These are phyloP conservation scores for Monilinia laxa DNA, from an alignment of 2,329 filamentous ascomycete species.

Conservation along the genomic window DNA sequence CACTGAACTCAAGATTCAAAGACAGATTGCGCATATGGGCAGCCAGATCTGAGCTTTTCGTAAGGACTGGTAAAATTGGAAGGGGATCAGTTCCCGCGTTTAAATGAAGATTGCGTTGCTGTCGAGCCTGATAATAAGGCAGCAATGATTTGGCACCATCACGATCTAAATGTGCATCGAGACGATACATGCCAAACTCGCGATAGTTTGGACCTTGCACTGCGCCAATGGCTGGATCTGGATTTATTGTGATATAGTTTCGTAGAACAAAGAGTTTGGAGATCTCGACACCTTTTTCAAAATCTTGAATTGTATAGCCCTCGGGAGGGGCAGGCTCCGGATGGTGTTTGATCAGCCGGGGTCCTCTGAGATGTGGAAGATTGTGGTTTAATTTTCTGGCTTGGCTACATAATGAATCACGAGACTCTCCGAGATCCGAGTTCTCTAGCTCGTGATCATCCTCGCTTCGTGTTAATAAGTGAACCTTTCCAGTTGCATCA, in stretches of 20 bases:
- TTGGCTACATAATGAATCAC: background rate
- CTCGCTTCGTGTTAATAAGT: constrained; percentile 48
- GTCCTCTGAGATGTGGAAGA: constrained; percentile 36
- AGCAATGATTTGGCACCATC: constrained; percentile 49
- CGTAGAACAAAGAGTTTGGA: constrained; percentile 43
- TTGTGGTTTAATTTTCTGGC: constrained; percentile 1
- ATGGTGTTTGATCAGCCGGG: constrained; percentile 52
- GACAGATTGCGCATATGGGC: constrained; percentile 11
- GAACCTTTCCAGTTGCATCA: constrained; percentile 61
- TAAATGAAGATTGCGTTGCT: constrained; percentile 44
- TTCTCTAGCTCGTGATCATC: constrained; percentile 44
- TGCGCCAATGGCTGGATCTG: constrained; percentile 52
- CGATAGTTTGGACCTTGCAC: constrained; percentile 56
- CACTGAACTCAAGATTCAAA: constrained; percentile 10
- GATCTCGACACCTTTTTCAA: constrained; percentile 37
- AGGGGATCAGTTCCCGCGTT: background rate
- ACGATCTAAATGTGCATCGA: constrained; percentile 49
- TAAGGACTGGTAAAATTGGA: background rate
- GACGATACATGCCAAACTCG: constrained; percentile 47
- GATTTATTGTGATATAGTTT: constrained; percentile 46
- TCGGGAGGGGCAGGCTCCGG: constrained; percentile 48
- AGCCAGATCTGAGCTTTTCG: constrained; percentile 3
- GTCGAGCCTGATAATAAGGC: constrained; percentile 45
- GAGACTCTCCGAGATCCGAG: constrained; percentile 3
- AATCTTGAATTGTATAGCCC: constrained; percentile 15